Base-by-base conservation (phyloP, 2,329 filamentous ascomycete genomes). In the Pseudomassariella vexata region DNA sequence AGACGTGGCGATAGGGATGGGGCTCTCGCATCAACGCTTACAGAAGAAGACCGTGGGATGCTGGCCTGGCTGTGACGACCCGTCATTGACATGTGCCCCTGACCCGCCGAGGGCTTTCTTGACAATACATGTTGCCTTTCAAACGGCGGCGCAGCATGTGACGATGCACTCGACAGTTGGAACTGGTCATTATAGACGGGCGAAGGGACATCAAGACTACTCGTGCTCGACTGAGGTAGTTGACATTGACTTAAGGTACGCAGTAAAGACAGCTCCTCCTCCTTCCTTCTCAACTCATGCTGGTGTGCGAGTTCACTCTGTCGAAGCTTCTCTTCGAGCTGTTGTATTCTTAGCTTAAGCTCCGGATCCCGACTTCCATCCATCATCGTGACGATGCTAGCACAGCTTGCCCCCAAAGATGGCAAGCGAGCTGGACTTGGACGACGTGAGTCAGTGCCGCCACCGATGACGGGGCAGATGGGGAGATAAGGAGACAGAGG, bases 311-410 rank as follows among this genome's bases (percentile, higher is more conserved):
- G 37, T 36, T 45, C 34, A 28, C 32, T 40, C 34, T 40, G 35
- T 37, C 42, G 24, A 15, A 50, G 28, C 38, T 48, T 38, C 30
- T 45, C 46, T 26, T 34, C 41, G 35, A 55, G 43, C 32, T 41
- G 40, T 38, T 46, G 36, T 35, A 53, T 50, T n/a, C n/a, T n/a
- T n/a, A n/a, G n/a, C 38, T 47, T 45, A 35, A 41, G 43, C 35
- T 53, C 43, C 22, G 42, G 44, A 25, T 46, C 41, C 18, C 38
- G 37, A 38, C 32, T 35, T 30, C 41, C 41, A 39, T 38, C 47
- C 49, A 53, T 53, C 41, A 39, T 37, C 45, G 17, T n/a, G n/a
- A n/a, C n/a, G n/a, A n/a, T n/a, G n/a, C n/a, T n/a, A n/a, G n/a
- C n/a, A n/a, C n/a, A n/a, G n/a, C n/a, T n/a, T n/a, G n/a, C n/a